phyloP scores from a whole-genome alignment of 2,329 filamentous ascomycete genomes.

The Sphaerulina populicola region DNA sequence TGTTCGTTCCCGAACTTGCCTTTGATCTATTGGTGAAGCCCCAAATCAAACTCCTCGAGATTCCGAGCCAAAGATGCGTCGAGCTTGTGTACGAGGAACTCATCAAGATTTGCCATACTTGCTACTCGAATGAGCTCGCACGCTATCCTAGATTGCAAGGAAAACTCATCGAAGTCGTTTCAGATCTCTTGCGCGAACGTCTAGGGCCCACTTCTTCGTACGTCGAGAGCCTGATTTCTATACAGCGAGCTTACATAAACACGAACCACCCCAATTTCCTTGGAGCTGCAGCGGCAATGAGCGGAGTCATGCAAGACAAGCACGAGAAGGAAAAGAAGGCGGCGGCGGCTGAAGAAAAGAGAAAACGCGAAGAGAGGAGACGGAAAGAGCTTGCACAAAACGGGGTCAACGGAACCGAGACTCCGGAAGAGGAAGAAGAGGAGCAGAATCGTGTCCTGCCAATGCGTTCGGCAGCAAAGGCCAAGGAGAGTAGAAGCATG shows the following conservation, averaged over 20 bases:
- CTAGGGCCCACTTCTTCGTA: constrained; percentile 83
- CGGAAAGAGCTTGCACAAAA: constrained; percentile 64
- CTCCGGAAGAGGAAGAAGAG: constrained; percentile 55
- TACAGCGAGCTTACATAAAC: constrained; percentile 97
- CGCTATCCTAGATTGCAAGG: constrained; percentile 87
- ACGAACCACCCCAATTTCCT: constrained; percentile 99
- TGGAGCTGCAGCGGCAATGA: constrained; percentile 93
- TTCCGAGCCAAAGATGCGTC: constrained; percentile 90
- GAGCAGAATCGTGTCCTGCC: constrained; percentile 44
- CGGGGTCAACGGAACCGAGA: constrained; percentile 62
- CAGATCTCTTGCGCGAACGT: constrained; percentile 84
- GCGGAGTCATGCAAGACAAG: constrained; percentile 86
- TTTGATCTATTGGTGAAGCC: constrained; percentile 97
- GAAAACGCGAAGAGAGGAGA: constrained; percentile 73
- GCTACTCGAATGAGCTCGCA: constrained; percentile 86
- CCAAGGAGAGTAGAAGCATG: constrained; percentile 63
- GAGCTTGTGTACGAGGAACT: constrained; percentile 97
- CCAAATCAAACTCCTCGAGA: constrained; percentile 92
- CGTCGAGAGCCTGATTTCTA: constrained; percentile 92
- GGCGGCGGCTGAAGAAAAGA: constrained; percentile 70
- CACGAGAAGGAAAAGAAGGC: constrained; percentile 86
- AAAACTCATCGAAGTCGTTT: constrained; percentile 96
- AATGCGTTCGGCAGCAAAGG: constrained; percentile 40
- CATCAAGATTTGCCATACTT: constrained; percentile 99
- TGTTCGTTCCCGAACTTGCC: constrained; percentile 95